Conservation (phyloP, 345 rosid genomes). For the Populus tremula region DNA sequence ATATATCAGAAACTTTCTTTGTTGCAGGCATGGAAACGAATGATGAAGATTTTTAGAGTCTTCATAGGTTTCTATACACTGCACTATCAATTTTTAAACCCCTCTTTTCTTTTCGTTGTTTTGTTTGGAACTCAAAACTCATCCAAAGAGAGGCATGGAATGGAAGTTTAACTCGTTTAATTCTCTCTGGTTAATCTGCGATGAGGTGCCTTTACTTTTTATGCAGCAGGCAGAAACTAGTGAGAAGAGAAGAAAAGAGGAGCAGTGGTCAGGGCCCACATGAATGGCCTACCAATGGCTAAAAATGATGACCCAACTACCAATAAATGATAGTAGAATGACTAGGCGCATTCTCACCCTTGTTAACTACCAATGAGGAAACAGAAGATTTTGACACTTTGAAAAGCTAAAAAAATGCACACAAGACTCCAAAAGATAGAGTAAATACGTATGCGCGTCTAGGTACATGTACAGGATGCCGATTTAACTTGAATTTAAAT, state of each 20-base stretch:
- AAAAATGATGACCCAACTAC: constrained; percentile 47
- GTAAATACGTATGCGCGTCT: background rate
- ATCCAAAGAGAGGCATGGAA: background rate
- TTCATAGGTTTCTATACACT: background rate
- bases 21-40: constrained; percentile 35
- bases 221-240: background rate
- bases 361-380: background rate
- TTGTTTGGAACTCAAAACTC: background rate
- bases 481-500: no score
- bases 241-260: background rate
- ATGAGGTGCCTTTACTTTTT: background rate
- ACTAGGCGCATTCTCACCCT: background rate
- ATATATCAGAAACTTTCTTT: constrained; percentile 3
- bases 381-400: background rate
- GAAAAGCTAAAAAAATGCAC: background rate
- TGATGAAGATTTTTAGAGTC: background rate
- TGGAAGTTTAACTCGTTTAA: background rate
- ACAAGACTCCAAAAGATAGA: background rate
- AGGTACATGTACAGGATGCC: no score
- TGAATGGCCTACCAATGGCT: constrained; percentile 32
- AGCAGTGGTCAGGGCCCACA: background rate
- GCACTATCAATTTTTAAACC: background rate
- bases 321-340: constrained; percentile 1
- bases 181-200: background rate
- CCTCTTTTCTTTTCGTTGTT: background rate